Evolutionary conservation across 2,329 filamentous ascomycete species (phyloP).

Genomic region (Colletotrichum camelliae): DNA sequence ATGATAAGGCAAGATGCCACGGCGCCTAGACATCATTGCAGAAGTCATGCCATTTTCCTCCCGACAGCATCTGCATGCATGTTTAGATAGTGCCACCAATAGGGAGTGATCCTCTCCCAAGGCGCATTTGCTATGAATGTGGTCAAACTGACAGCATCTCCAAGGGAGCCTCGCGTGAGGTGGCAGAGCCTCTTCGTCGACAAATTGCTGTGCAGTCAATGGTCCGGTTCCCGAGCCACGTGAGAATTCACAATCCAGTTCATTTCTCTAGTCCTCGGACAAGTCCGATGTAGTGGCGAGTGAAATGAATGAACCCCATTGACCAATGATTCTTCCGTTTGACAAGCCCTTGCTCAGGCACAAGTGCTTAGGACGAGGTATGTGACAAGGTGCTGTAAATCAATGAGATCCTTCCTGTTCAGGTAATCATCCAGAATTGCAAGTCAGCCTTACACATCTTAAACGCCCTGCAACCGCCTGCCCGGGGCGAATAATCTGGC

Average conservation of each 20-base stretch:
- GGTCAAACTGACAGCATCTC: background rate
- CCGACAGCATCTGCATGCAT: background rate
- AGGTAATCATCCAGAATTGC: background rate
- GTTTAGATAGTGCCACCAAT: background rate
- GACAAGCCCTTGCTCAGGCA: background rate
- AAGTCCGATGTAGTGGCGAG: background rate
- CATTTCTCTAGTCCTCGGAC: background rate
- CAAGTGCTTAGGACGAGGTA: background rate
- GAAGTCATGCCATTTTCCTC: background rate
- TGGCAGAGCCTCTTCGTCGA: background rate
- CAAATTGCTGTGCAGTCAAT: background rate
- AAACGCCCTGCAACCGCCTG: background rate
- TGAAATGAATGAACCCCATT: background rate
- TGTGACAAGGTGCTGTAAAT: background rate
- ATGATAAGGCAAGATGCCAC: background rate
- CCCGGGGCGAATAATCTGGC: background rate
- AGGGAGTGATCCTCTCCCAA: background rate
- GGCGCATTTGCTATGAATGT: background rate
- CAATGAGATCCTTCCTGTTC: background rate
- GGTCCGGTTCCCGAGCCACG: background rate
- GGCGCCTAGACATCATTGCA: background rate
- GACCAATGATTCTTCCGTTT: background rate
- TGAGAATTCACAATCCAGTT: background rate
- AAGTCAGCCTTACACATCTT: background rate
- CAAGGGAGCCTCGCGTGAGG: background rate